Conservation (phyloP, 257 asterid genomes). For the Salvia miltiorrhiza region DNA sequence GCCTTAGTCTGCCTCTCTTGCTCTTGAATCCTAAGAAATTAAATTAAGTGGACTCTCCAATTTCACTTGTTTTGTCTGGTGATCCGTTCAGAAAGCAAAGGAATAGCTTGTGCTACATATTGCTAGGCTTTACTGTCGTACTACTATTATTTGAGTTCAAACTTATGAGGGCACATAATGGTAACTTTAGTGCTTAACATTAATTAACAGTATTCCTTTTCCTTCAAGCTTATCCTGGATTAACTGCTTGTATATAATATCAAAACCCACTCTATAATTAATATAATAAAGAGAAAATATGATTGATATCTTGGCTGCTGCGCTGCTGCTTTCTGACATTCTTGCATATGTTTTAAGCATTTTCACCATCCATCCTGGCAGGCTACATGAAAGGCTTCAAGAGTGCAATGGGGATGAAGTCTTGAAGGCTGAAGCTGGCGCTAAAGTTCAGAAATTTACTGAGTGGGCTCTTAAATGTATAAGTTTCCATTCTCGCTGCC, state of each 20-base stretch:
- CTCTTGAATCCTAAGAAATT: conserved; percentile 4
- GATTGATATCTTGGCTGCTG: conserved; percentile 13
- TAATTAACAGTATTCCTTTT: neutral
- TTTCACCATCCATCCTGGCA: conserved; percentile 31
- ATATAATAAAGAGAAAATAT: neutral
- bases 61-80: neutral
- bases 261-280: neutral
- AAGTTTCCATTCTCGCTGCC: conserved; percentile 98
- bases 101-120: neutral
- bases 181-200: neutral
- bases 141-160: neutral
- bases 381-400: conserved; percentile 92
- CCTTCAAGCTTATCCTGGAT: neutral
- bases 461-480: conserved; percentile 99
- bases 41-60: neutral
- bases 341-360: conserved; percentile 13
- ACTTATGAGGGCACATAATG: neutral
- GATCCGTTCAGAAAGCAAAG: neutral
- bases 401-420: conserved; percentile 96
- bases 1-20: neutral
- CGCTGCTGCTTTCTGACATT: conserved; percentile 1
- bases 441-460: conserved; percentile 95
- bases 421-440: conserved; percentile 97
- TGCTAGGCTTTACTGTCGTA: neutral
- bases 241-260: neutral